Evolutionary conservation across 768 basidiomycete genomes (phyloP), one percentile per base, ranked within the genome.

Genomic region (Phaffia tasmanica): DNA sequence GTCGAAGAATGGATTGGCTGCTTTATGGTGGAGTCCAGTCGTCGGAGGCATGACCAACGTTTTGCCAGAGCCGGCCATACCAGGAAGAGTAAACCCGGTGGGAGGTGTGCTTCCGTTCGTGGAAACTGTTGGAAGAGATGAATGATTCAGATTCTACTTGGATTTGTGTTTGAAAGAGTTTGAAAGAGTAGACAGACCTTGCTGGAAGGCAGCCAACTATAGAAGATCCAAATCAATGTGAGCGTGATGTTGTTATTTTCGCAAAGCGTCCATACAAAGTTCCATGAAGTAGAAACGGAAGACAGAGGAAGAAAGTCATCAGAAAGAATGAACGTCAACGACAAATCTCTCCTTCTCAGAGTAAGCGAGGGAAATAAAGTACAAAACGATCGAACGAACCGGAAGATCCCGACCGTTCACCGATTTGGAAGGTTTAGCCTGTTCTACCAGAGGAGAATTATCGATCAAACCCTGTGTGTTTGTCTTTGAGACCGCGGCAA

Each of bases 1-100:
- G 76, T 98, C 93, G 71, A 89, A 97, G 79, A 98, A 98, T 14
- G 94, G 94, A 74, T 94, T 97, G 71, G 81, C 84, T 5, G 85
- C 72, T 72, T 78, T 74, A 32, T 54, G 55, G n/a, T 64, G 63
- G 21, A 42, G 35, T 42, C 35, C 35, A 42, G 35, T 11, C 35
- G 35, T 42, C 35, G 6, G 35, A 11, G 35, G 35, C 35, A 42
- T 64, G 16, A 53, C 54, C 6, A 56, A 56, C 23, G 61, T 62
- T 25, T 48, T 62, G 19, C 32, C 49, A 14, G 61, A 62, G n/a
- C 15, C 25, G 47, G 46, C 49, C 11, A 25, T 51, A 6, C 61
- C 48, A 27, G 46, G 25, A n/a, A 29, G 47, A n/a, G 48, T 48
- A 48, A 47, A 47, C 21, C 29, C 32, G 47, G 61, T 27, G 49